phyloP scores from a whole-genome alignment of 139 green algal species.

The Dunaliella sp. region DNA sequence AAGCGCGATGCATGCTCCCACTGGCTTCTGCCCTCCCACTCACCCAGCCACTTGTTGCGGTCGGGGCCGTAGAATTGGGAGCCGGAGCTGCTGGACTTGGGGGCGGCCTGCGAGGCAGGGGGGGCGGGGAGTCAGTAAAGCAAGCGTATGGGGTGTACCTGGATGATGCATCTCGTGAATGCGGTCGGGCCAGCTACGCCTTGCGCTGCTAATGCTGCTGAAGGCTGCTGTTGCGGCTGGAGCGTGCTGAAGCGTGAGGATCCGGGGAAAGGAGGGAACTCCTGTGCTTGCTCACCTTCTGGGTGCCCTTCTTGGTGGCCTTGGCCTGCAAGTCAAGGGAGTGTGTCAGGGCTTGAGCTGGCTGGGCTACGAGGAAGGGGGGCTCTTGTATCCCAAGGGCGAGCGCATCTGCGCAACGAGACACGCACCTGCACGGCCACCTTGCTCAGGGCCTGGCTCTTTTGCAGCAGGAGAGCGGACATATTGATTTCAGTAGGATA shows the following conservation, averaged over 20 bases:
- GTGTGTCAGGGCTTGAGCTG: neutral
- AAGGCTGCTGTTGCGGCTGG: neutral
- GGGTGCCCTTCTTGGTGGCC: conserved; percentile 22
- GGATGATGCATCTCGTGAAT: neutral
- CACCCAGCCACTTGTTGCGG: conserved; percentile 82
- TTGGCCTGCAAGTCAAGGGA: neutral
- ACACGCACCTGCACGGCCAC: neutral
- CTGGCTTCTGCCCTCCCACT: too few species aligned
- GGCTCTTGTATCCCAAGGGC: too few species aligned
- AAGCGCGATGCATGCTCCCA: too few species aligned
- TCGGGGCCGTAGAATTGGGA: conserved; percentile 62
- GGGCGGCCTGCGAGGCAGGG: neutral
- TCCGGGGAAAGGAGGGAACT: neutral
- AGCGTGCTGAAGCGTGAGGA: neutral
- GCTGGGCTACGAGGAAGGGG: neutral
- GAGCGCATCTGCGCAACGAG: neutral
- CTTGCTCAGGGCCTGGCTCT: neutral
- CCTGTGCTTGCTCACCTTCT: neutral
- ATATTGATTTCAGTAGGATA: too few species aligned
- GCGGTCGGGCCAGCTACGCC: too few species aligned
- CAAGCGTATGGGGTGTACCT: neutral
- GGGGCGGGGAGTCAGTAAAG: neutral
- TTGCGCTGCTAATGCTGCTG: neutral
- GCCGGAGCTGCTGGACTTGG: conserved; percentile 10
- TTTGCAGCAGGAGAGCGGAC: neutral